Evolutionary conservation across 2,329 filamentous ascomycete species (phyloP), one percentile per base, ranked within the genome.

Genomic region (Epichloe festucae): DNA sequence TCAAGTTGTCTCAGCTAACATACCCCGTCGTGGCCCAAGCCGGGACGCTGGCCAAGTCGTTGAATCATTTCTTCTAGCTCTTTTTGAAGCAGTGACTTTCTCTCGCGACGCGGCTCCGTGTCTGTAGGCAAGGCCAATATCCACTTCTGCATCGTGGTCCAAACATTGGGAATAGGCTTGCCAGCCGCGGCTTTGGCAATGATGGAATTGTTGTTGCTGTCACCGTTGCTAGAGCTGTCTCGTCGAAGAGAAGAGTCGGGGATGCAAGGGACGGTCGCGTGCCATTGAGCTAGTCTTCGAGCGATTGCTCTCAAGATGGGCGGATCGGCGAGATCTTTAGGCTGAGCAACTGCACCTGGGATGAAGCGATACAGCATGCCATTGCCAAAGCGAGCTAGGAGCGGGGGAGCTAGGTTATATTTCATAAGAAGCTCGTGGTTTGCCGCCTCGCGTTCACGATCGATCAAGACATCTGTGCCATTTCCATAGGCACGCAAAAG

Each of bases 81-180:
- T 51, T 70, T 72, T 63, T 94, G 87, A 49, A 98, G 73, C 54
- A 70, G 70, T 31, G 77, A 73, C 63, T 87, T 83, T 57, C 87
- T 81, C 58, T 77, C 68, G 54, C 77, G 77, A 65, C 95, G 80
- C 51, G 78, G 75, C 36, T 84, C 79, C 5, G 85, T 93, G 52
- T 76, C 74, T 49, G 76, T 81, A 12, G 93, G 90, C 56, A 98
- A 74, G 40, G 88, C 91, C 59, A 84, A 73, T 52, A 96, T 89
- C 93, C 93, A 98, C 70, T 90, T 94, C 66, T 95, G 89, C 78
- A 96, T 86, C 36, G 94, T 89, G 6, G 87, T 89, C 93, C 93
- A 98, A 52, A 95, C 72, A 65, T 94, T 96, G 17, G 89, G 87
- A n/a, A 80, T 75, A 5, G 83, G 82, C 63, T 84, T 88, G 54